These are phyloP conservation scores for Nicotiana undulata DNA, from an alignment of 257 asterid genomes.

Conservation along the genomic window DNA sequence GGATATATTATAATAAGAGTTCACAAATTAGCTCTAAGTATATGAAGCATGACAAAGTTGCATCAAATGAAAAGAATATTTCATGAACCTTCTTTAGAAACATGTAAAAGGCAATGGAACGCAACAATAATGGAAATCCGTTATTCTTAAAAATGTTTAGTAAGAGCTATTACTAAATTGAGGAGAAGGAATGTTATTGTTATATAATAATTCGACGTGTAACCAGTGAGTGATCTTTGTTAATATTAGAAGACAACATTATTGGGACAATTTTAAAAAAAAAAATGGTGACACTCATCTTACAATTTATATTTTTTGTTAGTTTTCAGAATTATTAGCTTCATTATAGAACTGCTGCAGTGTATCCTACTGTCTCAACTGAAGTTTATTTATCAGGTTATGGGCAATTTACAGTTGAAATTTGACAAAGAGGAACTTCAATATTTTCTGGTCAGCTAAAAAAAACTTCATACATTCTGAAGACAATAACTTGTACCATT, in stretches of 20 bases:
- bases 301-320: background rate
- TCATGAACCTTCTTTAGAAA: background rate
- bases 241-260: background rate
- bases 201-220: background rate
- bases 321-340: background rate
- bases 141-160: background rate
- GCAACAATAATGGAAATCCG: background rate
- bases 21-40: background rate
- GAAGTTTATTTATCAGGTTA: background rate
- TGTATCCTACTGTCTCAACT: background rate
- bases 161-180: background rate
- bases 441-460: background rate
- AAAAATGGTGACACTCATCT: background rate
- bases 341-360: background rate
- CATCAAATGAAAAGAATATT: background rate
- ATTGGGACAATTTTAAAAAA: background rate
- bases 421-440: background rate
- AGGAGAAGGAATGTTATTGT: background rate
- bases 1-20: constrained; percentile 17
- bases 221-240: background rate
- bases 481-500: background rate
- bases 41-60: background rate
- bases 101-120: background rate
- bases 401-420: background rate
- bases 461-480: background rate